Conservation (phyloP, 2,329 filamentous ascomycete genomes). For the Stagonosporopsis chrysanthemi region DNA sequence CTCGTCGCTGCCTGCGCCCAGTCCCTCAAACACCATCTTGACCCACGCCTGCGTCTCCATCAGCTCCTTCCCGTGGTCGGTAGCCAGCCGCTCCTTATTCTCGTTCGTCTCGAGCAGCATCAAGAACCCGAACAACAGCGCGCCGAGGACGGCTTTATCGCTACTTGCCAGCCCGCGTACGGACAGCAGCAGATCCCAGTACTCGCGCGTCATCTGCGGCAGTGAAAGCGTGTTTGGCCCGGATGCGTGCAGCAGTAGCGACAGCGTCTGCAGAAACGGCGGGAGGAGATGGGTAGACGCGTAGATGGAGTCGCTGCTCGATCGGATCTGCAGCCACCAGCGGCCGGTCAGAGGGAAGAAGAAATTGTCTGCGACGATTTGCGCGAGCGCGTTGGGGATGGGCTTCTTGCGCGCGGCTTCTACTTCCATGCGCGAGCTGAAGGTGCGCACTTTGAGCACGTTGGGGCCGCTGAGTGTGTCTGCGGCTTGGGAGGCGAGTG, state of each 20-base stretch:
- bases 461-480: constrained; percentile 81
- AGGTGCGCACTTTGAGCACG: constrained; percentile 86
- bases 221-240: constrained; percentile 80
- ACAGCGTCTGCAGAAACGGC: constrained; percentile 85
- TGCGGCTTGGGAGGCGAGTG: constrained; percentile 81
- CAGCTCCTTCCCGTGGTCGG: constrained; percentile 76
- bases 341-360: constrained; percentile 87
- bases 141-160: constrained; percentile 73
- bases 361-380: constrained; percentile 76
- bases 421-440: constrained; percentile 77
- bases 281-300: constrained; percentile 78
- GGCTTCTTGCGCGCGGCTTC: constrained; percentile 66
- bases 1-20: constrained; percentile 60
- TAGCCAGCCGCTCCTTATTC: constrained; percentile 74
- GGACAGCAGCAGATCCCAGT: constrained; percentile 81
- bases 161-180: constrained; percentile 62
- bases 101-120: constrained; percentile 83
- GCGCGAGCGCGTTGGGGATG: constrained; percentile 79
- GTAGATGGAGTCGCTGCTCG: constrained; percentile 63
- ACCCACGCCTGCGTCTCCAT: constrained; percentile 91
- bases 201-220: constrained; percentile 80
- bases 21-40: constrained; percentile 71
- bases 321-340: constrained; percentile 72
- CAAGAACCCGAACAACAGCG: constrained; percentile 79
- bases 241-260: constrained; percentile 80